Evolutionary conservation across 192 early-diverging fungal species (phyloP).

Genomic region (Gryganskiella cystojenkinii): DNA sequence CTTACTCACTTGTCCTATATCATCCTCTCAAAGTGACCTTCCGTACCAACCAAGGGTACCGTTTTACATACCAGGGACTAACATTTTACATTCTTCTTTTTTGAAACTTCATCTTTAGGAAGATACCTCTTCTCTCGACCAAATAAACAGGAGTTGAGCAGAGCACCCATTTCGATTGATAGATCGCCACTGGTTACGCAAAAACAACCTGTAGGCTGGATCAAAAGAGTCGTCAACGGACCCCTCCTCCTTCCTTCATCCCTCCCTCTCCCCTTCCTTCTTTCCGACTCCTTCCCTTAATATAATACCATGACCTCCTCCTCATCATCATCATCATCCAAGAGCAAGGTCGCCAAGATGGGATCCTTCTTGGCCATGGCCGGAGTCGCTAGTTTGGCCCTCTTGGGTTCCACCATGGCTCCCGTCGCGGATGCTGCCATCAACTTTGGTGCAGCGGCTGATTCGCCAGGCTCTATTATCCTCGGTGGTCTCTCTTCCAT

Average conservation of each 20-base stretch:
- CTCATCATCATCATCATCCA: constrained; percentile 11
- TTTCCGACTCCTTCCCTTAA: background rate
- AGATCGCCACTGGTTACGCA: constrained; percentile 27
- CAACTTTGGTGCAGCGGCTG: constrained; percentile 23
- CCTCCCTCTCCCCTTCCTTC: background rate
- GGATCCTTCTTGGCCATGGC: constrained; percentile 38
- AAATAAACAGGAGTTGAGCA: constrained; percentile 16
- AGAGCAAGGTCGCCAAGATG: constrained; percentile 12
- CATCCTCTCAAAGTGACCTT: too few species aligned
- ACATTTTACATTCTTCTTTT: too few species aligned
- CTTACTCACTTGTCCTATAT: too few species aligned
- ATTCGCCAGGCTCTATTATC: constrained; percentile 39
- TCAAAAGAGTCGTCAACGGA: constrained; percentile 27
- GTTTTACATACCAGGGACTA: too few species aligned
- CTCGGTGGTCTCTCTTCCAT: constrained; percentile 24
- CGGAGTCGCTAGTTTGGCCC: constrained; percentile 33
- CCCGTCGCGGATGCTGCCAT: constrained; percentile 43
- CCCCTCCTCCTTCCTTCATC: constrained; percentile 11
- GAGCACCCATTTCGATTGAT: background rate
- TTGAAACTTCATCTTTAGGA: too few species aligned
- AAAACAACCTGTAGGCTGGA: constrained; percentile 26
- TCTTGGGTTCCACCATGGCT: constrained; percentile 25
- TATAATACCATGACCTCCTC: constrained; percentile 2
- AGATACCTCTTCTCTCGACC: background rate
- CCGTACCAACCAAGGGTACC: too few species aligned